phyloP scores from a whole-genome alignment of 2,329 filamentous ascomycete genomes.

The Aureobasidium sp. region DNA sequence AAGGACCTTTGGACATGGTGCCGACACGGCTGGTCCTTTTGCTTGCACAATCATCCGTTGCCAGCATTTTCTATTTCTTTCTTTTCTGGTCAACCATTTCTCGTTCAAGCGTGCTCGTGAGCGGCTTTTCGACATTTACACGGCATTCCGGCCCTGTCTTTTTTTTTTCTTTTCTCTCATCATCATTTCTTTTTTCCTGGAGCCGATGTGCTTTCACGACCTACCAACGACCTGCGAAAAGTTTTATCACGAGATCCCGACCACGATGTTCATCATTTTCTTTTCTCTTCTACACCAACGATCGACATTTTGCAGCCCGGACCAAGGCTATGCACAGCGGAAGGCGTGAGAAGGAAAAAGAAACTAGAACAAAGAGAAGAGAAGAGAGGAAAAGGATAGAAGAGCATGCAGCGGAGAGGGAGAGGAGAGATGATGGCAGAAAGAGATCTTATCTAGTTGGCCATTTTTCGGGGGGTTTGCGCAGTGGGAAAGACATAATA shows the following conservation, averaged over 20 bases:
- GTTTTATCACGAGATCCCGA: constrained; percentile 14
- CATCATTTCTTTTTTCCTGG: background rate
- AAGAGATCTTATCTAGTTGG: background rate
- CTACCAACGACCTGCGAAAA: constrained; percentile 7
- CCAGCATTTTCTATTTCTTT: background rate
- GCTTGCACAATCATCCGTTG: background rate
- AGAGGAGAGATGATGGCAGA: constrained; percentile 14
- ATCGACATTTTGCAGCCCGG: background rate
- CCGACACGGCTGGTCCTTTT: constrained; percentile 4
- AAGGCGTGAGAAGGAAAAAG: background rate
- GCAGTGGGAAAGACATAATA: background rate
- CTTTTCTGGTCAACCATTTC: background rate
- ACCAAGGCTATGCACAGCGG: background rate
- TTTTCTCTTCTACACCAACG: constrained; percentile 1
- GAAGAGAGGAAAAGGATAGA: background rate
- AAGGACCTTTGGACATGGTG: constrained; percentile 4
- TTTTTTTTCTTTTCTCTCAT: background rate
- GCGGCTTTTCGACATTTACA: background rate
- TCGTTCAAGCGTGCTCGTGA: constrained; percentile 2
- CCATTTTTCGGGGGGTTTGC: background rate
- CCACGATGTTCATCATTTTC: background rate
- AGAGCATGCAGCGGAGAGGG: constrained; percentile 9
- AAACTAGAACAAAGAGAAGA: background rate
- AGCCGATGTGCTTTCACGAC: constrained; percentile 9
- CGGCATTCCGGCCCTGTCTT: background rate